Conservation (phyloP, 179 eudicot species). For the Drosera spatulata region DNA sequence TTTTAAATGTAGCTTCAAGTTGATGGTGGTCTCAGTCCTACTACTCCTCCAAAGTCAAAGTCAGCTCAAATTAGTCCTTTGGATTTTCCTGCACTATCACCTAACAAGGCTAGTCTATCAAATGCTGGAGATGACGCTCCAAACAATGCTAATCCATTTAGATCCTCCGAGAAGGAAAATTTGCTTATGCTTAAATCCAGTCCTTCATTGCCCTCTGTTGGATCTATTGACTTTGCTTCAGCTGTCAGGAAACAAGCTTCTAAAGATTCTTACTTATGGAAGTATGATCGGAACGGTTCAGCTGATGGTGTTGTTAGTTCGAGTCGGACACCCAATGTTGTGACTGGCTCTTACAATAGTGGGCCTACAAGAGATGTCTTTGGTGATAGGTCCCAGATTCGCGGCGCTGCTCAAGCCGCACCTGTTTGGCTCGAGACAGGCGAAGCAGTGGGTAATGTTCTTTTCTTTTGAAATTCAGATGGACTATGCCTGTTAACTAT, state of each 20-base stretch:
- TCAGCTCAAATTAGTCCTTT: constrained; percentile 65
- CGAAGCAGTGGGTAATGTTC: constrained; percentile 80
- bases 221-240: constrained; percentile 78
- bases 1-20: constrained; percentile 66
- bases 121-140: constrained; percentile 53
- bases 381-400: constrained; percentile 50
- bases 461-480: constrained; percentile 1
- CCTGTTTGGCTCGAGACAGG: constrained; percentile 98
- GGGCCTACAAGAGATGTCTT: constrained; percentile 46
- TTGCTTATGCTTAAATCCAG: constrained; percentile 40
- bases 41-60: constrained; percentile 46
- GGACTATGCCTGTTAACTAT: constrained; percentile 2
- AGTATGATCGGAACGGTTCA: constrained; percentile 64
- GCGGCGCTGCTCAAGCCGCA: constrained; percentile 46
- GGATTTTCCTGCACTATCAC: constrained; percentile 74
- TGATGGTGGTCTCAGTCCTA: constrained; percentile 63
- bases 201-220: constrained; percentile 48
- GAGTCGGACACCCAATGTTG: constrained; percentile 58
- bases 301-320: constrained; percentile 62
- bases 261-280: constrained; percentile 67
- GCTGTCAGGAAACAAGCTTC: constrained; percentile 81
- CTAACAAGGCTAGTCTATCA: constrained; percentile 33
- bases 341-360: constrained; percentile 44
- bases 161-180: constrained; percentile 48
- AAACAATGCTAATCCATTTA: constrained; percentile 39